Evolutionary conservation across 441 rosid species (phyloP).

Genomic region (Pelargonium australe): DNA sequence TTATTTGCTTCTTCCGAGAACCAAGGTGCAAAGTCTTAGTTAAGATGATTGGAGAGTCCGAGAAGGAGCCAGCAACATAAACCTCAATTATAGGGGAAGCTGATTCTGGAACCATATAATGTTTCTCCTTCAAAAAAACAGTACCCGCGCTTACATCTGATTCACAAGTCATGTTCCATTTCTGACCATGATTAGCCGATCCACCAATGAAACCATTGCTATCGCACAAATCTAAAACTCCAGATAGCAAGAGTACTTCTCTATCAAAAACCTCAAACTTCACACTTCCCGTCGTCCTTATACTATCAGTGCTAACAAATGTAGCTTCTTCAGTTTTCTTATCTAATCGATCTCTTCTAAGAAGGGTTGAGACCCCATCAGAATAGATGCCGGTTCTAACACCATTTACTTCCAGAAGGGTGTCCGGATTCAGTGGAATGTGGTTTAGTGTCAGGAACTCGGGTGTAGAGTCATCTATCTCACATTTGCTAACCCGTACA

Average conservation of each 20-base stretch:
- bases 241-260: slow-evolving; percentile 46
- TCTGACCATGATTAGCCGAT: neutral
- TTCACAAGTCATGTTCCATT: slow-evolving; percentile 5
- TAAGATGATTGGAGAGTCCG: slow-evolving; percentile 51
- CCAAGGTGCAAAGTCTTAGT: slow-evolving; percentile 49
- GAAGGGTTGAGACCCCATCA: slow-evolving; percentile 42
- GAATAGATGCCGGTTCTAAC: slow-evolving; percentile 40
- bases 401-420: slow-evolving; percentile 54
- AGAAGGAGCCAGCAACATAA: slow-evolving; percentile 58
- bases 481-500: slow-evolving; percentile 49
- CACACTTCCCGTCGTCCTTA: slow-evolving; percentile 46
- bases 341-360: slow-evolving; percentile 54
- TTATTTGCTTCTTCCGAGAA: slow-evolving; percentile 37
- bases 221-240: slow-evolving; percentile 32
- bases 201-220: neutral
- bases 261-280: slow-evolving; percentile 51
- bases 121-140: neutral
- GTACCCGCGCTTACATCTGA: neutral
- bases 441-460: slow-evolving; percentile 44
- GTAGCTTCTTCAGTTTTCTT: slow-evolving; percentile 55
- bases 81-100: slow-evolving; percentile 43
- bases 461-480: slow-evolving; percentile 49
- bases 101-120: neutral
- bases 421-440: slow-evolving; percentile 42
- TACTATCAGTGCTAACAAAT: slow-evolving; percentile 54